These are phyloP conservation scores for Cordia subcordata DNA, from an alignment of 257 asterid species.

Conservation along the genomic window DNA sequence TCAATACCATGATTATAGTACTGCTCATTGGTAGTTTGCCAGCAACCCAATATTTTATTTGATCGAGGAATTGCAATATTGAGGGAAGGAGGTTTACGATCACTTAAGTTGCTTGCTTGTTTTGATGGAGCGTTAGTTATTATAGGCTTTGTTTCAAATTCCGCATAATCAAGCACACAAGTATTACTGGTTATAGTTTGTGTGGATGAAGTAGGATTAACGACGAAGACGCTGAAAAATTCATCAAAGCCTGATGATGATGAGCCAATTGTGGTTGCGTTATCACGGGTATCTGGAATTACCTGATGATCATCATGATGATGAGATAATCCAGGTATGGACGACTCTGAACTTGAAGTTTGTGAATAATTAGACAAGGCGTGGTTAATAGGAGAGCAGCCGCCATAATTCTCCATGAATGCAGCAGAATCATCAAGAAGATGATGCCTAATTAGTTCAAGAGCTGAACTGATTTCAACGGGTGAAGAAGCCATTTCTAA, in stretches of 20 bases:
- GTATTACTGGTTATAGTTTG: no score
- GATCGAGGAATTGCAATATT: background rate
- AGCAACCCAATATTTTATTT: background rate
- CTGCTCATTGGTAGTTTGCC: background rate
- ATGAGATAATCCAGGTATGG: constrained; percentile 10
- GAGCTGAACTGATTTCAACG: constrained; percentile 46
- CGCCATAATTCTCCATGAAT: constrained; percentile 43
- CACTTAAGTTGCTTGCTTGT: background rate
- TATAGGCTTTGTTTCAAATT: background rate
- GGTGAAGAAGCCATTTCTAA: constrained; percentile 45
- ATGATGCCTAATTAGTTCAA: constrained; percentile 67
- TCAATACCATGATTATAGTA: no score
- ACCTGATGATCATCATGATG: background rate
- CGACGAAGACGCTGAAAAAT: background rate
- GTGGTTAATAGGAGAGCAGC: background rate
- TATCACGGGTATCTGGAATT: background rate
- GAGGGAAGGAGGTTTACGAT: background rate
- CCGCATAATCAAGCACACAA: background rate
- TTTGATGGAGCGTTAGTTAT: background rate
- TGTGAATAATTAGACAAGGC: constrained; percentile 40
- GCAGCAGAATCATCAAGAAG: constrained; percentile 62
- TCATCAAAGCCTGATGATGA: constrained; percentile 7
- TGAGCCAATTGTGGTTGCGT: background rate
- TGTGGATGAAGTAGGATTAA: background rate
- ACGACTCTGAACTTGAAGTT: constrained; percentile 40